Evolutionary conservation across 352 stramenopile species (phyloP).

Genomic region (Phytophthora sp.): DNA sequence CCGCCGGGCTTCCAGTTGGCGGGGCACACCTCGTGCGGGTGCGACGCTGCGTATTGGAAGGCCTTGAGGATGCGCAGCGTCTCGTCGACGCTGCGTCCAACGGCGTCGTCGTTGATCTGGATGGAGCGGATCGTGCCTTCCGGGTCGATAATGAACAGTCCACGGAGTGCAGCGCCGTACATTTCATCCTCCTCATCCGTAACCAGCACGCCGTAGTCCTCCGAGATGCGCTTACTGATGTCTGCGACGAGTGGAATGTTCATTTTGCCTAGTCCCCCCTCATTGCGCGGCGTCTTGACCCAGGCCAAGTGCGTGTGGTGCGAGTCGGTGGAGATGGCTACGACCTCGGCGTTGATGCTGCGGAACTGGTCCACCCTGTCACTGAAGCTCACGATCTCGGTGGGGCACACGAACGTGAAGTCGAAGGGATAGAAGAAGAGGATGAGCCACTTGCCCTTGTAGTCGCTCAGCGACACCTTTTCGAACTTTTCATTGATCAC

Average conservation of each 20-base stretch:
- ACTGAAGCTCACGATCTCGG: slow-evolving; percentile 85
- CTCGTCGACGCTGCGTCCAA: slow-evolving; percentile 84
- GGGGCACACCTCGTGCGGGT: slow-evolving; percentile 86
- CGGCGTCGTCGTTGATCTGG: slow-evolving; percentile 86
- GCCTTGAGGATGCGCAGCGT: slow-evolving; percentile 86
- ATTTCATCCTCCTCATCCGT: slow-evolving; percentile 84
- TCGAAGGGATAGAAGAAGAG: slow-evolving; percentile 91
- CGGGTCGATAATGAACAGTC: slow-evolving; percentile 87
- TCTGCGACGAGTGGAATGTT: slow-evolving; percentile 84
- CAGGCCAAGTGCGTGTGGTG: slow-evolving; percentile 88
- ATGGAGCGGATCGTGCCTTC: slow-evolving; percentile 84
- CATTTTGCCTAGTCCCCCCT: slow-evolving; percentile 83
- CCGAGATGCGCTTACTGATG: slow-evolving; percentile 85
- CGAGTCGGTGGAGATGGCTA: slow-evolving; percentile 85
- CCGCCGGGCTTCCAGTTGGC: slow-evolving; percentile 86
- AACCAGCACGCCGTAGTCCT: slow-evolving; percentile 87
- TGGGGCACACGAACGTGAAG: slow-evolving; percentile 89
- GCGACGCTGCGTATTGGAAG: slow-evolving; percentile 77
- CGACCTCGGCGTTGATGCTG: slow-evolving; percentile 79
- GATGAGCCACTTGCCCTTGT: slow-evolving; percentile 82
- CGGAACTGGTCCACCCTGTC: slow-evolving; percentile 74
- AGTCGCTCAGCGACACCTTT: slow-evolving; percentile 79
- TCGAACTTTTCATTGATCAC: slow-evolving; percentile 83
- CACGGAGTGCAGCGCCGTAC: slow-evolving; percentile 74
- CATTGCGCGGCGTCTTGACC: slow-evolving; percentile 79